These are phyloP conservation scores for Fragaria iinumae DNA, from an alignment of 306 rosid species.

Conservation along the genomic window DNA sequence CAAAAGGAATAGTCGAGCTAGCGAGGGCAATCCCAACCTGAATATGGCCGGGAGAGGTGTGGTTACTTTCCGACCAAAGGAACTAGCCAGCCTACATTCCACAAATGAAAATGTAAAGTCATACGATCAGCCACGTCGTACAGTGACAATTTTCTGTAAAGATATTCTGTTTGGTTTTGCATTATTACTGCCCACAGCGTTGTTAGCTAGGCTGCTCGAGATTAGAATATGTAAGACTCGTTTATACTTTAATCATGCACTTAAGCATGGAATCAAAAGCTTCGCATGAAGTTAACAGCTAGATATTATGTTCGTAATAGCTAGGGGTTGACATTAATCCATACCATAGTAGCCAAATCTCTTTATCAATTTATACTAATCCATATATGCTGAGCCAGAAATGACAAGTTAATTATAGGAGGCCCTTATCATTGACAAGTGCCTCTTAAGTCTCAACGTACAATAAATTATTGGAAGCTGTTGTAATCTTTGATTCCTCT, in stretches of 20 bases:
- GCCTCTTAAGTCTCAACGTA: background rate
- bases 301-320: background rate
- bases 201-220: background rate
- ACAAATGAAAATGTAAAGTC: too few relatives aligned
- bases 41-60: background rate
- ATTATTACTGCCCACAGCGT: too few relatives aligned
- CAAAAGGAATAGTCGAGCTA: background rate
- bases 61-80: background rate
- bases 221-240: background rate
- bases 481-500: conserved; percentile 10
- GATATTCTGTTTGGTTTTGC: too few relatives aligned
- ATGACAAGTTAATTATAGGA: conserved; percentile 14
- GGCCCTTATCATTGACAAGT: conserved; percentile 1
- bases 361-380: background rate
- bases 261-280: background rate
- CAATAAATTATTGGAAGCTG: conserved; percentile 22
- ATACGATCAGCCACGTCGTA: too few relatives aligned
- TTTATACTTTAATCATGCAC: background rate
- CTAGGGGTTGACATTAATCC: background rate
- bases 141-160: too few relatives aligned
- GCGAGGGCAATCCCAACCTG: background rate
- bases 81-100: too few relatives aligned
- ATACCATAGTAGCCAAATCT: background rate
- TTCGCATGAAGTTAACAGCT: background rate
- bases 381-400: background rate